Conservation (phyloP, 495 filamentous ascomycete genomes). For the Penicillium argentinense region DNA sequence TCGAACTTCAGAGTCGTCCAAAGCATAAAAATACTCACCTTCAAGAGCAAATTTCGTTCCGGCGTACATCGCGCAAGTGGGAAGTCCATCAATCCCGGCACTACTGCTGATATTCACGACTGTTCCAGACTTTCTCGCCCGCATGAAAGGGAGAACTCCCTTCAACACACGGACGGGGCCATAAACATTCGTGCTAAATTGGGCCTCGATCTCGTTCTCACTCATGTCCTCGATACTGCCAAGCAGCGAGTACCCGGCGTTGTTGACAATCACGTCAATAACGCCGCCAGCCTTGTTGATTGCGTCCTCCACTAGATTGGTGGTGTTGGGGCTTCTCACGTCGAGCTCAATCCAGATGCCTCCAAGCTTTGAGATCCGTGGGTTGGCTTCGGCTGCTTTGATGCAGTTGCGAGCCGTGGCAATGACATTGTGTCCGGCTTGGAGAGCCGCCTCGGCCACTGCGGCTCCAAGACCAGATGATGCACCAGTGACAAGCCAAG, state of each 20-base stretch:
- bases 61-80: constrained; percentile 46
- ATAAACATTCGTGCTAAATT: constrained; percentile 46
- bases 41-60: constrained; percentile 54
- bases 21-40: constrained; percentile 17
- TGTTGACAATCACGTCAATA: constrained; percentile 31
- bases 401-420: constrained; percentile 48
- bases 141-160: constrained; percentile 49
- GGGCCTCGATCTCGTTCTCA: constrained; percentile 18
- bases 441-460: constrained; percentile 42
- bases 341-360: constrained; percentile 37
- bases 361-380: constrained; percentile 9
- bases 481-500: constrained; percentile 51
- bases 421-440: constrained; percentile 48
- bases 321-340: constrained; percentile 35
- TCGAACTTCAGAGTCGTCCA: background rate
- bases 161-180: constrained; percentile 47
- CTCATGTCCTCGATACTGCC: constrained; percentile 22
- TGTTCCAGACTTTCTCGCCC: constrained; percentile 35
- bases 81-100: constrained; percentile 36
- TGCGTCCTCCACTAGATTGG: constrained; percentile 11
- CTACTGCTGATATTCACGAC: constrained; percentile 50
- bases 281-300: constrained; percentile 7
- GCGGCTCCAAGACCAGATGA: constrained; percentile 50
- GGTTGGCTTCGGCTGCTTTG: constrained; percentile 21
- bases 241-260: constrained; percentile 30